Evolutionary conservation across 768 basidiomycete species (phyloP).

Genomic region (Lentinus brumalis): DNA sequence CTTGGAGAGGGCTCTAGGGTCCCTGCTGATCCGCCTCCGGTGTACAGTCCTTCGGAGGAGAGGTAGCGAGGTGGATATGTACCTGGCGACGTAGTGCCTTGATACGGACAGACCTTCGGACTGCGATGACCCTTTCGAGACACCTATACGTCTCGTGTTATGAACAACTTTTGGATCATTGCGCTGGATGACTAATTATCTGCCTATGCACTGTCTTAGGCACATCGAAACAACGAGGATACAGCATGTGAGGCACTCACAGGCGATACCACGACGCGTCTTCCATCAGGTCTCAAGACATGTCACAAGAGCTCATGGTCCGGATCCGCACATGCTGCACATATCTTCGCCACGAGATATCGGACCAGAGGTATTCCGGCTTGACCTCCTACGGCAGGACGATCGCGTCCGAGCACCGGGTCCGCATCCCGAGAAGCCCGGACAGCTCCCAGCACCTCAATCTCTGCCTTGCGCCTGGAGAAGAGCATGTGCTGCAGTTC

Average conservation of each 20-base stretch:
- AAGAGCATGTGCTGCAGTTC: slow-evolving; percentile 83
- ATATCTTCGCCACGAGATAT: slow-evolving; percentile 30
- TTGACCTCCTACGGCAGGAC: neutral
- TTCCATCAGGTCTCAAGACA: neutral
- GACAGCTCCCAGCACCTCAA: slow-evolving; percentile 60
- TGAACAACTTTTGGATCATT: neutral
- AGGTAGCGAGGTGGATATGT: slow-evolving; percentile 3
- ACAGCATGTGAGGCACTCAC: neutral
- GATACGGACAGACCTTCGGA: neutral
- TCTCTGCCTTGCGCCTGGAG: slow-evolving; percentile 88
- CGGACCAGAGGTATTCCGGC: slow-evolving; percentile 22
- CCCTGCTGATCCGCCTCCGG: slow-evolving; percentile 25
- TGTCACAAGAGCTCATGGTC: neutral
- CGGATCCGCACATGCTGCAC: slow-evolving; percentile 13
- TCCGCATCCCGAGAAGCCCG: slow-evolving; percentile 5
- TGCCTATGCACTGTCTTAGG: neutral
- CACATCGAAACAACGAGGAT: neutral
- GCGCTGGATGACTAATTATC: neutral
- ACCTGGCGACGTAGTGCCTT: neutral
- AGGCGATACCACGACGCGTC: neutral
- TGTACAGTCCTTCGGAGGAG: slow-evolving; percentile 12
- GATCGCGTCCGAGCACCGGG: neutral
- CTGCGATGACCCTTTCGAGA: too few relatives aligned
- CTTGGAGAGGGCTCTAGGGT: slow-evolving; percentile 11
- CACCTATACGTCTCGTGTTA: too few relatives aligned